Base-by-base conservation (phyloP, 2,329 filamentous ascomycete species). In the Diaporthe australafricana region DNA sequence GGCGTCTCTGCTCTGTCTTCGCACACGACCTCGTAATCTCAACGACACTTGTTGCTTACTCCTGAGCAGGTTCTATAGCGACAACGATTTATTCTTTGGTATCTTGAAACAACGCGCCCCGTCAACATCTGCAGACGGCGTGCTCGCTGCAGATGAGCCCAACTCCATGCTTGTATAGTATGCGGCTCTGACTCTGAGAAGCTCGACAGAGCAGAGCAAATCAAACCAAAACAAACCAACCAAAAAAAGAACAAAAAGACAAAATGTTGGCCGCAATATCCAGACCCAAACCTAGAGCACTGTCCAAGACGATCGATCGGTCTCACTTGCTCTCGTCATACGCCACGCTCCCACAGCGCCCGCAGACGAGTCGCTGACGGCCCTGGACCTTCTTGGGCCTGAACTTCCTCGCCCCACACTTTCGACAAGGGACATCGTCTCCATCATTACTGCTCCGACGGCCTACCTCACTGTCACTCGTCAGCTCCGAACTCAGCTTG, bases 341-440 rank as follows among this genome's bases (percentile, higher is more conserved):
- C 40, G 77, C 75, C 12, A 77, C 70, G 53, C 76, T 79, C 3
- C 86, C 86, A 74, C 86, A 94, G 56, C 84, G 85, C 45, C 86
- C 86, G 79, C 92, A 94, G n/a, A 91, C 85, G 74, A 93, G 80
- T 72, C 84, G 85, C 77, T 90, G 88, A 67, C 83, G 84, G 9
- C 86, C 86, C 35, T 83, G 85, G 5, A 86, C 82, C 72, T 87
- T 89, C 75, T 87, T 89, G 1, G 88, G 88, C 74, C 89, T 89
- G 75, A 94, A 94, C 72, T 66, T 72, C 6, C 90, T 89, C 25
- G 81, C 86, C 5, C 87, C 86, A 77, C 92, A 94, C 72, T 85
- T 86, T 27, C 84, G 82, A 76, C 92, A 93, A 30, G 80, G 84
- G 75, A 88, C 84, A 20, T 81, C 84, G 16, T 84, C 84, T 5